A percentile compares a stretch with the other conserved stretches of the same genome.
These are phyloP conservation scores for Solanum chiquidenum DNA, from an alignment of 257 asterid species.

Conservation along the genomic window DNA sequence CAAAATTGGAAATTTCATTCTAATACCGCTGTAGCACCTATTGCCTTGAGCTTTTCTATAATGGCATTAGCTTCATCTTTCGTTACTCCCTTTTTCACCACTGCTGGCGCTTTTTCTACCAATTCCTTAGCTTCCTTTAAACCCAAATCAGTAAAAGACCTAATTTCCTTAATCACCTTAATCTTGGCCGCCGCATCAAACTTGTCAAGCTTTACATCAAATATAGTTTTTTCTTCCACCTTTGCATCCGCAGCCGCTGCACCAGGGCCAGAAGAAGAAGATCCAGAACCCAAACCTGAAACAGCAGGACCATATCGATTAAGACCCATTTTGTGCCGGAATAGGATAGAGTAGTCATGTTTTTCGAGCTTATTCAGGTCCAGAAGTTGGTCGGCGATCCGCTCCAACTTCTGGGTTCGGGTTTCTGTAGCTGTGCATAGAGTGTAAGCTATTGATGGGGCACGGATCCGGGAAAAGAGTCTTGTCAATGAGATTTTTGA, in stretches of 20 bases:
- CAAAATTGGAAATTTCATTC: constrained; percentile 23
- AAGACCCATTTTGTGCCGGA: constrained; percentile 58
- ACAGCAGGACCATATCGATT: constrained; percentile 52
- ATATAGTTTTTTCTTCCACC: constrained; percentile 48
- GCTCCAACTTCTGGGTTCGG: constrained; percentile 57
- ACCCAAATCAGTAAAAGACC: constrained; percentile 70
- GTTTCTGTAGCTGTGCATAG: constrained; percentile 35
- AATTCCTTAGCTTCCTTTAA: constrained; percentile 82
- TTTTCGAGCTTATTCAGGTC: constrained; percentile 66
- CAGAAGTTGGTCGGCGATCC: constrained; percentile 65
- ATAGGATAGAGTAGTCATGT: constrained; percentile 53
- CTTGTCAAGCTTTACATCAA: constrained; percentile 63
- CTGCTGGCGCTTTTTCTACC: constrained; percentile 71
- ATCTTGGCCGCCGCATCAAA: constrained; percentile 65
- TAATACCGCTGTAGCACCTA: constrained; percentile 69
- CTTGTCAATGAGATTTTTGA: constrained; percentile 22
- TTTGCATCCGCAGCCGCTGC: constrained; percentile 37
- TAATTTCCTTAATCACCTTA: constrained; percentile 80
- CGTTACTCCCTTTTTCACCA: constrained; percentile 64
- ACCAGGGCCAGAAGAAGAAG: constrained; percentile 27
- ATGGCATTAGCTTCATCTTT: constrained; percentile 75
- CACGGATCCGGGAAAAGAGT: constrained; percentile 10
- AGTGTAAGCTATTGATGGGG: constrained; percentile 7
- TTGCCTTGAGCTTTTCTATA: constrained; percentile 59
- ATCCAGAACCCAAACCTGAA: constrained; percentile 15